Base-by-base conservation (phyloP, 495 filamentous ascomycete species). In the Hypoxylon intermedium region DNA sequence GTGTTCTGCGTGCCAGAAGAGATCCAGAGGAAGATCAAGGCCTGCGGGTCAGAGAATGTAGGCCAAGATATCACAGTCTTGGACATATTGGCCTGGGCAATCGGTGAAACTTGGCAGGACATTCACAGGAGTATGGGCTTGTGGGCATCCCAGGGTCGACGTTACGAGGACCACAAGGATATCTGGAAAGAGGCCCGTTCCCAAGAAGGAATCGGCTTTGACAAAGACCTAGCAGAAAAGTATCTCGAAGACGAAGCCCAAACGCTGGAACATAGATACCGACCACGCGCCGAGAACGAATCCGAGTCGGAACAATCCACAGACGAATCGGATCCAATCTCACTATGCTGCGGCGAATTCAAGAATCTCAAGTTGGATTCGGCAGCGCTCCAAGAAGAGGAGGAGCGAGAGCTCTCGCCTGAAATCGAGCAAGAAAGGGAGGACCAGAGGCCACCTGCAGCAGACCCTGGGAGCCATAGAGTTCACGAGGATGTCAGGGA, bases 331-430 rank as follows among this genome's bases (percentile, higher is more conserved):
- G 37, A 61, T 1, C 60, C 57, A 11, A 84, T 82, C 15, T 16
- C 47, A 0, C 50, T 67, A 2, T 72, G 76, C 12, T 85, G 81
- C 54, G 33, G 48, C 16, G 70, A 82, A 33, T 84, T 85, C 49
- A 71, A 67, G 0, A 64, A 72, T 4, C 21, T 68, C 0, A 46
- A 73, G 6, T 55, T 79, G 34, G 36, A 62, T 6, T 67, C 71
- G 1, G 74, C 77, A 0, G 67, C 71, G 0, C 72, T 89, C 2
- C 75, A 87, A 11, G 87, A 92, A 66, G 87, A 90, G 60, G 87
- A 89, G 46, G 88, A 91, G 66, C 78, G 87, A 0, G 86, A 92
- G 59, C 74, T 90, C 0, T 77, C 82, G 0, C 83, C 82, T 1
- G 87, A 91, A 56, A 75, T 83, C 20, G 82, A 90, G 59, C 72